Percentiles rank a stretch among this genome's conserved stretches.
Evolutionary conservation across 139 green algal genomes (phyloP).

Genomic region (Coelastrella sp.): DNA sequence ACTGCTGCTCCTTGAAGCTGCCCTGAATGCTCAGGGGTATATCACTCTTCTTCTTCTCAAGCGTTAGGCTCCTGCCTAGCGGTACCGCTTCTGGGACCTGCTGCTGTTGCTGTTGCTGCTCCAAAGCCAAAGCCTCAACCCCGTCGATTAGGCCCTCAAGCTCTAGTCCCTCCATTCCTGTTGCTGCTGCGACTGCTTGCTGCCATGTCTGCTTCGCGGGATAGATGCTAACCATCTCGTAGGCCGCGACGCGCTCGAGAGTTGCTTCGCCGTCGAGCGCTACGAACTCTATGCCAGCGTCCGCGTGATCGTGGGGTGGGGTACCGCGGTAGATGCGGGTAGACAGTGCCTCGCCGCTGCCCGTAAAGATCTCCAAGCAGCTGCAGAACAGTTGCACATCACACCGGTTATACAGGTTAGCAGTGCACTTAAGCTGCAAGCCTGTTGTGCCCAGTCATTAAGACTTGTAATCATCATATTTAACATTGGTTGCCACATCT

Average conservation of each 20-base stretch:
- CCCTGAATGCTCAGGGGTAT: neutral
- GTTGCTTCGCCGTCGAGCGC: slow-evolving; percentile 67
- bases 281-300: slow-evolving; percentile 79
- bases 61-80: neutral
- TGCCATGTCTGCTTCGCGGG: neutral
- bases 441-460: too few species aligned
- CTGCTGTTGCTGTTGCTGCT: slow-evolving; percentile 39
- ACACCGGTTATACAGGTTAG: too few species aligned
- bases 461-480: too few species aligned
- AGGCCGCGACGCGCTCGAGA: slow-evolving; percentile 56
- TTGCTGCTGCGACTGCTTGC: slow-evolving; percentile 20
- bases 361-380: slow-evolving; percentile 73
- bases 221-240: slow-evolving; percentile 62
- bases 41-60: too few species aligned
- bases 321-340: slow-evolving; percentile 86
- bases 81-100: neutral
- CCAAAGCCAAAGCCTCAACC: neutral
- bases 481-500: too few species aligned
- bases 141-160: neutral
- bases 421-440: too few species aligned
- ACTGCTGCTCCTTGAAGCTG: slow-evolving; percentile 1
- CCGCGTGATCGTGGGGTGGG: slow-evolving; percentile 35
- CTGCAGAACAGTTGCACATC: neutral
- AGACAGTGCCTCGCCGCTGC: slow-evolving; percentile 72
- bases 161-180: neutral